Percentiles rank a stretch among this genome's conserved stretches.
These are phyloP conservation scores for Phytophthora capsici DNA, from an alignment of 352 stramenopile species.

Conservation along the genomic window DNA sequence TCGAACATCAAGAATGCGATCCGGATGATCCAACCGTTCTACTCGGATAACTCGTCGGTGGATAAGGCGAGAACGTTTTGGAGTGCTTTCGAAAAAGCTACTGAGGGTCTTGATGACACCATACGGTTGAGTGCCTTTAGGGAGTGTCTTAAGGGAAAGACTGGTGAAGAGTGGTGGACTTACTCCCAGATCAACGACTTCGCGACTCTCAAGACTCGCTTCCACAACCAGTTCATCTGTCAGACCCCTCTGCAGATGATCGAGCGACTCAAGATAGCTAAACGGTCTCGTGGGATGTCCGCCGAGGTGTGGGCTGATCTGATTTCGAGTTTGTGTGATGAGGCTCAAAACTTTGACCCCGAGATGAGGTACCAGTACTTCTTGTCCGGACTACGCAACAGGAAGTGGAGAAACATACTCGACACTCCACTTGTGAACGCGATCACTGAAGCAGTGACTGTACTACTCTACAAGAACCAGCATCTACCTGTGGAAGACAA, in stretches of 20 bases:
- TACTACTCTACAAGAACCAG: not conserved
- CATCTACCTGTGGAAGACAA: not conserved
- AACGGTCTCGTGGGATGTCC: not conserved
- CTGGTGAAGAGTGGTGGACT: not conserved
- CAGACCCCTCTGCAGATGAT: constrained; percentile 8
- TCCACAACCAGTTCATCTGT: constrained; percentile 4
- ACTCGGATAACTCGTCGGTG: not conserved
- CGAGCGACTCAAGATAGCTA: not conserved
- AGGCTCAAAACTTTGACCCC: not conserved
- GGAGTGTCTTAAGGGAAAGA: not conserved
- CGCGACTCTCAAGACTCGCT: not conserved
- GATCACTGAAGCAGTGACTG: not conserved
- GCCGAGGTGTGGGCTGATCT: not conserved
- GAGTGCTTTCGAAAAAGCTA: not conserved
- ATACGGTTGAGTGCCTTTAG: too few relatives aligned
- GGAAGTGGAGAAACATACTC: not conserved
- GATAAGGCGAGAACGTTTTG: not conserved
- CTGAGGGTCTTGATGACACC: not conserved
- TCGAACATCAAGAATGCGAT: too few relatives aligned
- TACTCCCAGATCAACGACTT: not conserved
- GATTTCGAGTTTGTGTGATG: not conserved
- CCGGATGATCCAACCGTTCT: not conserved
- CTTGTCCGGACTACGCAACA: not conserved
- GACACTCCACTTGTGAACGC: not conserved
- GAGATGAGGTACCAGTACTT: not conserved